These are phyloP conservation scores for Aureobasidium sp. DNA, from an alignment of 2,329 filamentous ascomycete species.

Conservation along the genomic window DNA sequence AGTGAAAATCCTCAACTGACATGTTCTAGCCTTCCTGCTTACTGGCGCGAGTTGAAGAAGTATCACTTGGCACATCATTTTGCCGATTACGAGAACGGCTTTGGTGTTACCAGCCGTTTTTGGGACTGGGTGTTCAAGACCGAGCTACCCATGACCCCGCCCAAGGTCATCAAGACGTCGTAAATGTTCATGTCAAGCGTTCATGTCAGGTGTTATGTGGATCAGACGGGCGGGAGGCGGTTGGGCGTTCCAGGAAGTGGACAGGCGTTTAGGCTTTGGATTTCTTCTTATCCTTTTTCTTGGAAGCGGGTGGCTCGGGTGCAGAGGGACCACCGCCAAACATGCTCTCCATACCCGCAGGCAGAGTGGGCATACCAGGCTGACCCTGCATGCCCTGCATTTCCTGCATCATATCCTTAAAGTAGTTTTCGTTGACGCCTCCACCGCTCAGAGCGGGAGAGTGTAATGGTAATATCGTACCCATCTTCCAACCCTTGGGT, in stretches of 20 bases:
- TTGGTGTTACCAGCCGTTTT: conserved; percentile 91
- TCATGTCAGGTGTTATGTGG: not conserved
- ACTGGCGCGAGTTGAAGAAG: conserved; percentile 91
- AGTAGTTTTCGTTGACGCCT: conserved; percentile 85
- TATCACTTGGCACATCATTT: conserved; percentile 97
- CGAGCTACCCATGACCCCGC: conserved; percentile 50
- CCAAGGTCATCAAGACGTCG: conserved; percentile 41
- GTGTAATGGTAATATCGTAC: conserved; percentile 72
- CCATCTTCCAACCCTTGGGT: conserved; percentile 87
- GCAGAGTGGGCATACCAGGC: conserved; percentile 13
- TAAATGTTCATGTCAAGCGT: conserved; percentile 16
- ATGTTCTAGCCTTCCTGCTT: conserved; percentile 58
- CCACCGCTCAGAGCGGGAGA: conserved; percentile 86
- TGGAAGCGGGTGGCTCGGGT: conserved; percentile 1
- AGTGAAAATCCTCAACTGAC: conserved; percentile 1
- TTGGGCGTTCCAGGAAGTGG: not conserved
- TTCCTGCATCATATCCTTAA: conserved; percentile 95
- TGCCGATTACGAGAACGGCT: conserved; percentile 94
- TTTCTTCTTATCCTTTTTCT: conserved; percentile 14
- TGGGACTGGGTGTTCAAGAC: conserved; percentile 94
- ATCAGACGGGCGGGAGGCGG: not conserved
- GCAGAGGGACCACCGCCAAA: conserved; percentile 2
- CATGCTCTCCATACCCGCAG: not conserved
- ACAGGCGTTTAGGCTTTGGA: conserved; percentile 1
- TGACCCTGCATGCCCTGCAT: conserved; percentile 49